These are phyloP conservation scores for Ophiostoma piceae DNA, from an alignment of 2,329 filamentous ascomycete species.

Conservation along the genomic window DNA sequence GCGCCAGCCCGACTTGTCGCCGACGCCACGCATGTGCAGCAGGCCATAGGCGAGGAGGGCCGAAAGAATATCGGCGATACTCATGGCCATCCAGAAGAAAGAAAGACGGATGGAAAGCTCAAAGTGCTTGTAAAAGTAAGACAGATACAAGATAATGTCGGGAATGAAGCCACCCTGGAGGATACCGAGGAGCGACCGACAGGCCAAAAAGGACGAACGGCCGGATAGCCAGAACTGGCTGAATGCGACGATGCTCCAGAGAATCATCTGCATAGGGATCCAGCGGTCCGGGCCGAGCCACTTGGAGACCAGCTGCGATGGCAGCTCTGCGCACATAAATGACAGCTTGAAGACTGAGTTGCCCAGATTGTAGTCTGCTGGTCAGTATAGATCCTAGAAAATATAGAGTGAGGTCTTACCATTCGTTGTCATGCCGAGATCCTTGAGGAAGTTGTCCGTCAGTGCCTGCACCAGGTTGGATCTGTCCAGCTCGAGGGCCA, in stretches of 20 bases:
- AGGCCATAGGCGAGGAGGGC: conserved; percentile 39
- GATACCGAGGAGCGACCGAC: not conserved
- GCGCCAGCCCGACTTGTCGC: conserved; percentile 38
- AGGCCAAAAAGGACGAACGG: not conserved
- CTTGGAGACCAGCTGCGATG: conserved; percentile 56
- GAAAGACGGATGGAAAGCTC: conserved; percentile 39
- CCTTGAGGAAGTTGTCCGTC: conserved; percentile 44
- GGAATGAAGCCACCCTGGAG: conserved; percentile 32
- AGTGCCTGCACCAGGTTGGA: conserved; percentile 45
- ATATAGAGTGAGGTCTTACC: conserved; percentile 31
- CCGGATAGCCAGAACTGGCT: not conserved
- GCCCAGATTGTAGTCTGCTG: conserved; percentile 43
- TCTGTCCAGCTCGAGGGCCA: conserved; percentile 47
- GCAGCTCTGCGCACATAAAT: conserved; percentile 54
- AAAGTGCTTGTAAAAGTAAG: conserved; percentile 42
- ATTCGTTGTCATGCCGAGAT: conserved; percentile 42
- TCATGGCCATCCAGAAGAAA: conserved; percentile 42
- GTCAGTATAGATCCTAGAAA: not conserved
- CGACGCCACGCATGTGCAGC: conserved; percentile 39
- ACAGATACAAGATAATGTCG: conserved; percentile 41
- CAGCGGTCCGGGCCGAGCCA: conserved; percentile 54
- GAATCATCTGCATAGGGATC: conserved; percentile 55
- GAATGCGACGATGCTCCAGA: conserved; percentile 50
- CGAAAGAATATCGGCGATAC: conserved; percentile 38
- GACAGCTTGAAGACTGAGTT: conserved; percentile 46